phyloP scores from a whole-genome alignment of 176 grass and related monocot species.

The Urochloa ruziziensis region DNA sequence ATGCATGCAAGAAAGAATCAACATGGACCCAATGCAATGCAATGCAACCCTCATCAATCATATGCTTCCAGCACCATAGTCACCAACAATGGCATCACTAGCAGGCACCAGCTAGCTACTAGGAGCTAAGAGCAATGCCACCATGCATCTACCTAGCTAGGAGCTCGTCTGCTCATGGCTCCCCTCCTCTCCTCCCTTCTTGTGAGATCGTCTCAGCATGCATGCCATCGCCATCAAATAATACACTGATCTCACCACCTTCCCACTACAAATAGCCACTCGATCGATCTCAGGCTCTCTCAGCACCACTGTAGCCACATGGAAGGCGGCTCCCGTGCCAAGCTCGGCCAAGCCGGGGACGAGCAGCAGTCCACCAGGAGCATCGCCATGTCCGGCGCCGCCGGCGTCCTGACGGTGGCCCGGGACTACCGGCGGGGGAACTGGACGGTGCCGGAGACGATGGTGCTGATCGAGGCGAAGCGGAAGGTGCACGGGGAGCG shows the following conservation, averaged over 20 bases:
- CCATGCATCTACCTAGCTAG: neutral
- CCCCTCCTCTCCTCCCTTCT: neutral
- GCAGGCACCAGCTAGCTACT: neutral
- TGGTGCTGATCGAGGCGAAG: slow-evolving; percentile 85
- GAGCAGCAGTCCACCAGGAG: slow-evolving; percentile 29
- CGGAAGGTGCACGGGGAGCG: slow-evolving; percentile 66
- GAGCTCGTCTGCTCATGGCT: neutral
- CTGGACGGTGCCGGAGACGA: slow-evolving; percentile 92
- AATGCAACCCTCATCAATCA: neutral
- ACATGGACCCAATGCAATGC: neutral
- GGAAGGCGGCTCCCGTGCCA: slow-evolving; percentile 19
- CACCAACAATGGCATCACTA: neutral
- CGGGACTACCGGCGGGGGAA: slow-evolving; percentile 84
- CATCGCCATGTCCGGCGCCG: slow-evolving; percentile 15
- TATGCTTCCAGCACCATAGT: slow-evolving; percentile 15
- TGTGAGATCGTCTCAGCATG: neutral
- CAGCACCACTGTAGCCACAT: neutral
- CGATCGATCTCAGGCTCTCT: neutral
- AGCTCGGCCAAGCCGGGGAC: slow-evolving; percentile 19
- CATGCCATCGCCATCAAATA: slow-evolving; percentile 29
- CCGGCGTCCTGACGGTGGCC: slow-evolving; percentile 17
- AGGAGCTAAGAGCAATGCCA: neutral
- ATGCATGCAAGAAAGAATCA: slow-evolving; percentile 26
- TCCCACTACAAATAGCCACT: neutral
- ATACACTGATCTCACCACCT: neutral